Evolutionary conservation across 2,329 filamentous ascomycete species (phyloP), one percentile per base, ranked within the genome.

Genomic region (Zymoseptoria pseudotritici): DNA sequence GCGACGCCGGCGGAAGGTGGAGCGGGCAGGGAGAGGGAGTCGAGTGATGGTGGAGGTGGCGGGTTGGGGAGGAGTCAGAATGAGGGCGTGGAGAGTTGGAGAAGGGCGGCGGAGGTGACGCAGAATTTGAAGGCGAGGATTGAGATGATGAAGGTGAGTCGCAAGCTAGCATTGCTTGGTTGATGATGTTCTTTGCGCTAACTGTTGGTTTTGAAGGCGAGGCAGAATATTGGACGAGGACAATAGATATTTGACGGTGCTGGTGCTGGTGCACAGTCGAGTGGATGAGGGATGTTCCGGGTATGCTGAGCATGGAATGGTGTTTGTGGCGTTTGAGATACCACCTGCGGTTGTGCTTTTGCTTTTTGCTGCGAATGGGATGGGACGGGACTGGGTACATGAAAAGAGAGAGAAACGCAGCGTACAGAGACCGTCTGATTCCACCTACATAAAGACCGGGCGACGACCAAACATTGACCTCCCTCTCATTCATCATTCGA

Each of bases 71-170:
- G 60, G 8, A 63, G 65, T 54, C 60, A 61, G 50, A 65, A 67
- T 17, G 83, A 86, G 53, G 86, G 86, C 0, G 86, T 87, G 19
- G 94, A 99, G 78, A 97, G 92, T 73, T 99, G 94, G 94, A 95
- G 92, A 78, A 83, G 94, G 67, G 94, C 94, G 19, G 94, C 94
- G 2, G 94, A 99, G 78, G 94, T 99, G 60, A 99, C 94, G 58
- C 97, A 92, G 75, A 94, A 97, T 74, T 76, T 99, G 70, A 99
- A 97, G 79, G 91, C 93, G 56, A 86, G 94, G 73, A 99, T 99
- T 75, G 94, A 97, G 79, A 89, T 94, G 80, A 99, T 99, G 94
- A 99, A 97, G 82, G 85, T 83, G 69, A 65, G 78, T 72, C 26
- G 21, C n/a, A 1, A 21, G 6, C 11, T 22, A 11, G 10, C 31